Percentiles rank a stretch among this genome's conserved stretches.
These are phyloP conservation scores for Globisporangium radiosum DNA, from an alignment of 352 stramenopile species.

Conservation along the genomic window DNA sequence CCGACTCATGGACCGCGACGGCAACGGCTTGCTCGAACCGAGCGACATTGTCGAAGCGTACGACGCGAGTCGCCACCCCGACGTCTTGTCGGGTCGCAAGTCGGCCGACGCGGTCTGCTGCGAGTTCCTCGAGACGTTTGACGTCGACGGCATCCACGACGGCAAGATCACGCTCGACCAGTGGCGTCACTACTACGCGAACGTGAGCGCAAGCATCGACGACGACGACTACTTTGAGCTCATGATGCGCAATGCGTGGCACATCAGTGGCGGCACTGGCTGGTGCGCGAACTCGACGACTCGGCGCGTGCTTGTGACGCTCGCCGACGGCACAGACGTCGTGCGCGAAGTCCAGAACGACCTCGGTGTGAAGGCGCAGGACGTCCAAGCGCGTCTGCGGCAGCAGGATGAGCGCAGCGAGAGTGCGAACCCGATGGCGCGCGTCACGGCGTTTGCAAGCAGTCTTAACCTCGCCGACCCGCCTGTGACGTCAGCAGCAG, in stretches of 20 bases:
- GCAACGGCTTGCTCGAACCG: slow-evolving; percentile 66
- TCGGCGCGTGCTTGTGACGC: slow-evolving; percentile 57
- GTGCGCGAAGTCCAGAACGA: slow-evolving; percentile 40
- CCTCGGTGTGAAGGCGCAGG: slow-evolving; percentile 26
- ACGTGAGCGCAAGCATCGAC: slow-evolving; percentile 85
- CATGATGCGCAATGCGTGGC: slow-evolving; percentile 86
- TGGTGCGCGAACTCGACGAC: slow-evolving; percentile 55
- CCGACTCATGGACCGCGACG: slow-evolving; percentile 69
- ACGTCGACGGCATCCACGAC: slow-evolving; percentile 62
- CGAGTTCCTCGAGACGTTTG: slow-evolving; percentile 85
- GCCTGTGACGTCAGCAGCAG: not conserved
- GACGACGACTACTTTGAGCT: slow-evolving; percentile 89
- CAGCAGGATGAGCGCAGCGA: slow-evolving; percentile 20
- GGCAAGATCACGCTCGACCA: slow-evolving; percentile 64
- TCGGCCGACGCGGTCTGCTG: slow-evolving; percentile 58
- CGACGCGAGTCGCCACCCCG: slow-evolving; percentile 78
- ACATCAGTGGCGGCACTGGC: slow-evolving; percentile 47
- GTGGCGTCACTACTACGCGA: slow-evolving; percentile 86
- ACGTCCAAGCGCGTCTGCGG: slow-evolving; percentile 28
- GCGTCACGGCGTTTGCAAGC: slow-evolving; percentile 1
- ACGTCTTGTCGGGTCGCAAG: slow-evolving; percentile 67
- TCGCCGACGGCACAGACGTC: slow-evolving; percentile 35
- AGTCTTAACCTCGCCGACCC: slow-evolving; percentile 13
- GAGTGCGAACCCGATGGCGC: not conserved
- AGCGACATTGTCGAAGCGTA: slow-evolving; percentile 79